A percentile compares a stretch with the other conserved stretches of the same genome.
Evolutionary conservation across 345 rosid genomes (phyloP).

Genomic region (Cardamine chenopodiifolia): DNA sequence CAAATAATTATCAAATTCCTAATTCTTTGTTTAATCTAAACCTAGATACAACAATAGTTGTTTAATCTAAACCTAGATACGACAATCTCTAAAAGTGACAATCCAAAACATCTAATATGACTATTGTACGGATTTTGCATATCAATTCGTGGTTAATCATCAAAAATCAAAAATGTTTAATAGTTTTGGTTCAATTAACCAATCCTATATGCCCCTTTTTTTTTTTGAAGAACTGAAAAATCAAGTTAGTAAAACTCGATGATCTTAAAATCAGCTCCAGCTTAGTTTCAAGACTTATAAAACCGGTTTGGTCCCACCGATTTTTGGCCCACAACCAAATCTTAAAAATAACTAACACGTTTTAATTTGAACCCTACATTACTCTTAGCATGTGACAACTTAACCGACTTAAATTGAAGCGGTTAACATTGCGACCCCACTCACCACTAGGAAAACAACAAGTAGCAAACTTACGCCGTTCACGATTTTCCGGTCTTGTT

Average conservation of each 20-base stretch:
- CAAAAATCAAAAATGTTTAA: neutral
- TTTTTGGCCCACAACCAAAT: slow-evolving; percentile 11
- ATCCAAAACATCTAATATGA: neutral
- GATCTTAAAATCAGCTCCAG: neutral
- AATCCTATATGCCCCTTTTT: neutral
- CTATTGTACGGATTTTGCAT: neutral
- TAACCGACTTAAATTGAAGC: slow-evolving; percentile 27
- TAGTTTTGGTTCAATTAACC: neutral
- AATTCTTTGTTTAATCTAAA: no score
- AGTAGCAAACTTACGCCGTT: slow-evolving; percentile 16
- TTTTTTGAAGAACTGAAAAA: neutral
- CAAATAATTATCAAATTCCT: no score
- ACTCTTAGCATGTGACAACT: slow-evolving; percentile 26
- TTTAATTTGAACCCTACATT: slow-evolving; percentile 16
- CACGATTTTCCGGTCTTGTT: slow-evolving; percentile 6
- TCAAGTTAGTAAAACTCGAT: neutral
- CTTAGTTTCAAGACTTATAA: neutral
- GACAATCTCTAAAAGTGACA: neutral
- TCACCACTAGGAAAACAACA: slow-evolving; percentile 17
- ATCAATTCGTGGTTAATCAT: neutral
- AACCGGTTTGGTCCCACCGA: slow-evolving; percentile 4
- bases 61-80: no score
- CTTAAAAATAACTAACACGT: slow-evolving; percentile 14
- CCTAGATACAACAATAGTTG: no score
- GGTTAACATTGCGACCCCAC: slow-evolving; percentile 34